Conservation (phyloP, 2,329 filamentous ascomycete genomes). For the Ophiosphaerella narmari region DNA sequence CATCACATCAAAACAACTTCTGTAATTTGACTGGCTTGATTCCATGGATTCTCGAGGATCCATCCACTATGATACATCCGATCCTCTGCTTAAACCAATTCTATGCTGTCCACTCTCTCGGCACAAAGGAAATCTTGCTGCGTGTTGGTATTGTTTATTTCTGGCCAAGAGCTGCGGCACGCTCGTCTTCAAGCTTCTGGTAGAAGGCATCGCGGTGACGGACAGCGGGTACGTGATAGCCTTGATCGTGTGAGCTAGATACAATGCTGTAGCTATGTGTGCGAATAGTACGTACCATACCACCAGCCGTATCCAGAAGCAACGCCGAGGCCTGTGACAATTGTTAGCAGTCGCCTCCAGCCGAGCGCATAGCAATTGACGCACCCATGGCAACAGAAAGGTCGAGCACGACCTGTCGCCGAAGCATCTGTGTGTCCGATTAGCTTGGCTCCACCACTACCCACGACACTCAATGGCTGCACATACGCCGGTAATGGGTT, state of each 20-base stretch:
- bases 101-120: slow-evolving; percentile 28
- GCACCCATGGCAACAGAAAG: slow-evolving; percentile 68
- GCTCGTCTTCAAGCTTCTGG: slow-evolving; percentile 66
- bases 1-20: too few relatives aligned
- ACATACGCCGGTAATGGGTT: slow-evolving; percentile 58
- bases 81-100: slow-evolving; percentile 26
- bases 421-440: slow-evolving; percentile 62
- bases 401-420: slow-evolving; percentile 68
- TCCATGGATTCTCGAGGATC: slow-evolving; percentile 27
- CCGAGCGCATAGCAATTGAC: slow-evolving; percentile 32
- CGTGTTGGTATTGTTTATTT: slow-evolving; percentile 25
- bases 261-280: neutral
- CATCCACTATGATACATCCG: slow-evolving; percentile 41
- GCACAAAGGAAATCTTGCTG: slow-evolving; percentile 35
- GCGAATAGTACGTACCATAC: slow-evolving; percentile 59
- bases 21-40: slow-evolving; percentile 21
- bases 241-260: slow-evolving; percentile 42
- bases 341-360: slow-evolving; percentile 18
- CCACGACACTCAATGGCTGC: slow-evolving; percentile 35
- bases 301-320: slow-evolving; percentile 69
- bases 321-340: slow-evolving; percentile 61
- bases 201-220: slow-evolving; percentile 67
- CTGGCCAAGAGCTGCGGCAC: slow-evolving; percentile 55
- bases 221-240: slow-evolving; percentile 68
- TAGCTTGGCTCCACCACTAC: slow-evolving; percentile 23